Evolutionary conservation across 129 eudicot genomes (phyloP), one percentile per base, ranked within the genome.

Genomic region (Daucus carota): DNA sequence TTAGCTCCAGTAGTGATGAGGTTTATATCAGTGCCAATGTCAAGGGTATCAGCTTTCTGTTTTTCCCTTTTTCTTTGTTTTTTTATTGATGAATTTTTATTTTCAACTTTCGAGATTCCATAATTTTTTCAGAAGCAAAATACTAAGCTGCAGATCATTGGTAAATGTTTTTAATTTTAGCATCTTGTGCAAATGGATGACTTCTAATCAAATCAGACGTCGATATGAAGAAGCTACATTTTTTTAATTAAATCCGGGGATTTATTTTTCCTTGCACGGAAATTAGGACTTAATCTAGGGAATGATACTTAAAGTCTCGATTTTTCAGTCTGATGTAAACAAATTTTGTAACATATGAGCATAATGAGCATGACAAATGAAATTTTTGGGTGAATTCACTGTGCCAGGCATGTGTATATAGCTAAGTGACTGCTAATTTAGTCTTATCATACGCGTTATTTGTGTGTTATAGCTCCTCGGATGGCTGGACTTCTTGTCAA

Each of bases 401-500:
- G 18, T 48, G 52, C 22, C 5, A 5, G 8, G 6, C 18, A 48
- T 47, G n/a, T 50, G 60, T 50, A 20, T 50, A 50, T 50, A 20
- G 28, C 60, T 18, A 20, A 50, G 11, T 20, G 26, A 48, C 24
- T 48, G 59, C 50, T 46, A 46, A 44, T 45, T 47, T n/a, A 47
- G 26, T 50, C 59, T 50, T 11, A 50, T 22, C 20, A 0, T 18
- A 50, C 18, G 1, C 20, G 59, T 18, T 45, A 8, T n/a, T 59
- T 7, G 10, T 72, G 42, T 72, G 31, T 38, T n/a, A 41, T 75
- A 94, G 99, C 97, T 74, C 97, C 99, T 74, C 92, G 99, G 17
- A 89, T 95, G 97, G 94, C 97, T 77, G 99, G 99, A 70, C 40
- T 86, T 60, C 47, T 95, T 46, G 91, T 94, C 24, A 95, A 84